Base-by-base conservation (phyloP, 805 yeast genomes). In the Komagataella populi region DNA sequence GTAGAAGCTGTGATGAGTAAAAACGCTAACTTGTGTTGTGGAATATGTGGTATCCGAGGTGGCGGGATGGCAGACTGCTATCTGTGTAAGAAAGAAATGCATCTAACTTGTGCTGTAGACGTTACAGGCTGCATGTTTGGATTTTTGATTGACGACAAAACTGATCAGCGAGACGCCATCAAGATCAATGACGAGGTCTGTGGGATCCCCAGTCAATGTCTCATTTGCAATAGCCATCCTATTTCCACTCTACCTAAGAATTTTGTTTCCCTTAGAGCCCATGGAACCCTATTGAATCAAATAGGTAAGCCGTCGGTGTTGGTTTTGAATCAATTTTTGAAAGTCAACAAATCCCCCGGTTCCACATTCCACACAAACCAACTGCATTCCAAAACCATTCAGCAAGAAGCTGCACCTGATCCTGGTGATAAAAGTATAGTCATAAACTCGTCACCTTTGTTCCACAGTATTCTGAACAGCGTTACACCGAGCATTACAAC, bases 71-170 rank as follows among this genome's bases (percentile, higher is more conserved):
- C 70, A 1, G 57, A 56, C 12, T 82, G 89, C 61, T 67, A 65
- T 14, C 51, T 65, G 14, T 81, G 86, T 58, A 56, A 64, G 2
- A 61, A 58, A 48, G 52, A 57, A 12, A 51, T 66, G 39, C 87
- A 82, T 63, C 68, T 76, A 1, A 81, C 81, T 0, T 84, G 88
- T 69, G 82, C 82, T 12, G 77, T 75, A 52, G 74, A 73, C 51
- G 60, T 69, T 5, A 60, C 68, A 0, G 68, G 69, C n/a, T 71
- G 67, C 56, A 62, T 63, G 52, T 54, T 81, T 48, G 91, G 90
- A 2, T 30, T 30, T 8, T 30, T 30, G 39, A 30, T 30, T 30
- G 39, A 30, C 12, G 54, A 61, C 23, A 58, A 59, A 16, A 61
- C 59, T 8, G 51, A 60, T 7, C 63, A 57, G 46, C 58, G 55